These are phyloP conservation scores for Globisporangium radiosum DNA, from an alignment of 352 stramenopile genomes.

Conservation along the genomic window DNA sequence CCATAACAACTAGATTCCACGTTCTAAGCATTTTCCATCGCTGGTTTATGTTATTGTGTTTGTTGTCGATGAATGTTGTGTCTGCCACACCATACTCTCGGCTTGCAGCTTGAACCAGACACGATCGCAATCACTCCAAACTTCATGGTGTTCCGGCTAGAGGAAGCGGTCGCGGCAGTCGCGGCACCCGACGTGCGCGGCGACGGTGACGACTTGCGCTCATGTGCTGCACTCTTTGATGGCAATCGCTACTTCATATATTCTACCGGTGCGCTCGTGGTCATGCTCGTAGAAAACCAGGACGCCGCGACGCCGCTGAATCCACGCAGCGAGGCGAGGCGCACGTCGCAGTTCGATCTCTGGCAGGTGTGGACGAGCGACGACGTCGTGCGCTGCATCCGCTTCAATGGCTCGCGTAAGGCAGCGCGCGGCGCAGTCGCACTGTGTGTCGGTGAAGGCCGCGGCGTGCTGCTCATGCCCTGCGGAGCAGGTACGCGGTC, in stretches of 20 bases:
- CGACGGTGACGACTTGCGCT: slow-evolving; percentile 12
- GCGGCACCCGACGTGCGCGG: slow-evolving; percentile 25
- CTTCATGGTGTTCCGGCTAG: slow-evolving; percentile 12
- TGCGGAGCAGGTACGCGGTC: background rate
- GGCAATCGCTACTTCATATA: slow-evolving; percentile 58
- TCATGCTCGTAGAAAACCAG: slow-evolving; percentile 50
- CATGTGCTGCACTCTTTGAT: slow-evolving; percentile 42
- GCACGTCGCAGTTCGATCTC: slow-evolving; percentile 44
- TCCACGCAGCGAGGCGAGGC: slow-evolving; percentile 16
- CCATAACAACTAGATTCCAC: too few species aligned
- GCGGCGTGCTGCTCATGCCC: slow-evolving; percentile 58
- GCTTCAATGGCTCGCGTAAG: slow-evolving; percentile 49
- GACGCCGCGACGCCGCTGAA: slow-evolving; percentile 8
- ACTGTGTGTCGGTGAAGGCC: slow-evolving; percentile 53
- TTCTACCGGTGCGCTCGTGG: slow-evolving; percentile 40
- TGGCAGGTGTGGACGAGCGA: slow-evolving; percentile 63
- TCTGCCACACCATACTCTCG: too few species aligned
- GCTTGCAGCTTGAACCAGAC: background rate
- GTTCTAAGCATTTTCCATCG: too few species aligned
- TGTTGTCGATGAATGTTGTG: too few species aligned
- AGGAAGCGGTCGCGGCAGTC: slow-evolving; percentile 32
- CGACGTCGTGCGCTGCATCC: slow-evolving; percentile 38
- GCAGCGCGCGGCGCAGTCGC: slow-evolving; percentile 47
- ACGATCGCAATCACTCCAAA: too few species aligned
- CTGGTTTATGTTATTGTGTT: too few species aligned